Conservation (phyloP, 148 eudicot genomes). For the Amaranthus cruentus region DNA sequence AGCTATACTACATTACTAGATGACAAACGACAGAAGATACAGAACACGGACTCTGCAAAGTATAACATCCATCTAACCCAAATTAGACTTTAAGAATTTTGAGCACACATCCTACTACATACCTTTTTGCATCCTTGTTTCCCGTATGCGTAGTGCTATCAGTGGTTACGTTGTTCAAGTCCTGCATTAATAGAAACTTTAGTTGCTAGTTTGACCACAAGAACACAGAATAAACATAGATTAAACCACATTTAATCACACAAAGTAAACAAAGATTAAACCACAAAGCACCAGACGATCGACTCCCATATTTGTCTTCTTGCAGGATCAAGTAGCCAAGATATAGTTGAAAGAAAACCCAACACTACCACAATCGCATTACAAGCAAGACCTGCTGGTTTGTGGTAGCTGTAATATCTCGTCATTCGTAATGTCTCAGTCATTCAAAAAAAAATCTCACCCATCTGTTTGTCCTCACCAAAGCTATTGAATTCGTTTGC, state of each 20-base stretch:
- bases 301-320: neutral
- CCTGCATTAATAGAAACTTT: slow-evolving; percentile 35
- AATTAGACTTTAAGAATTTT: neutral
- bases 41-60: neutral
- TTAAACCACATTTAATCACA: neutral
- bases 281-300: neutral
- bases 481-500: neutral
- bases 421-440: too few species aligned
- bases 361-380: neutral
- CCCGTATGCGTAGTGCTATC: slow-evolving; percentile 25
- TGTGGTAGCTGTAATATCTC: too few species aligned
- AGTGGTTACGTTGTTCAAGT: slow-evolving; percentile 30
- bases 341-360: neutral
- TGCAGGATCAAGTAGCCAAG: neutral
- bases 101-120: neutral
- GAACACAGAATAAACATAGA: neutral
- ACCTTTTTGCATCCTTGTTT: slow-evolving; percentile 49
- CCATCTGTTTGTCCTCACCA: neutral
- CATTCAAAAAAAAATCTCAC: neutral
- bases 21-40: neutral
- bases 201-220: neutral
- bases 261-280: neutral
- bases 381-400: too few species aligned
- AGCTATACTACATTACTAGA: neutral
- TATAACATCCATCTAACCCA: neutral